Percentiles rank a stretch among this genome's conserved stretches.
These are phyloP conservation scores for Aspergillus caelatus DNA, from an alignment of 2,329 filamentous ascomycete genomes.

Conservation along the genomic window DNA sequence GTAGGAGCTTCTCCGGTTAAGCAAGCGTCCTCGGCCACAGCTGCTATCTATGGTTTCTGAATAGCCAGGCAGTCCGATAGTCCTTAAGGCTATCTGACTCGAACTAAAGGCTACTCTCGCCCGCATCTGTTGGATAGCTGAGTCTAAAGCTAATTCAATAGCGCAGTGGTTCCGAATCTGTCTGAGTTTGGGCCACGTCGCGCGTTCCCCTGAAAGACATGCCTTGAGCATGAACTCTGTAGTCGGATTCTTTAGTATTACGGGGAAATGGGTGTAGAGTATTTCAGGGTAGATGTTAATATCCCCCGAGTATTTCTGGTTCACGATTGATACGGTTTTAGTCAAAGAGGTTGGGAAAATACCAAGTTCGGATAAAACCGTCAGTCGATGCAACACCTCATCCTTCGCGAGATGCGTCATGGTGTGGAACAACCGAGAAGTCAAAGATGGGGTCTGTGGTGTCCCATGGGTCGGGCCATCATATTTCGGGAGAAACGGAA, in stretches of 20 bases:
- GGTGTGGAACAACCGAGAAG: constrained; percentile 63
- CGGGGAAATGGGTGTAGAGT: constrained; percentile 71
- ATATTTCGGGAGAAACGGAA: constrained; percentile 80
- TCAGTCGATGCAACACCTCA: constrained; percentile 78
- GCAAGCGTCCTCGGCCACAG: constrained; percentile 23
- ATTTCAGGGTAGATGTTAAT: constrained; percentile 91
- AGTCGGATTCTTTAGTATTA: constrained; percentile 81
- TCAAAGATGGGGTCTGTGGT: constrained; percentile 33
- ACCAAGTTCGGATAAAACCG: constrained; percentile 77
- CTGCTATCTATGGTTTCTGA: constrained; percentile 28
- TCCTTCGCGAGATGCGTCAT: constrained; percentile 75
- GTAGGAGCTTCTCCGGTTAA: constrained; percentile 34
- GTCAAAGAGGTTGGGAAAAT: constrained; percentile 77
- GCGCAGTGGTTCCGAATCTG: constrained; percentile 85
- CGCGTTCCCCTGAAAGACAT: constrained; percentile 75
- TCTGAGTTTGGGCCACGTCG: constrained; percentile 88
- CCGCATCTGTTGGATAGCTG: constrained; percentile 44
- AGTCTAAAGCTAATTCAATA: constrained; percentile 75
- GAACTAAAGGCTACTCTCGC: constrained; percentile 41
- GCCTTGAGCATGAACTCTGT: constrained; percentile 82
- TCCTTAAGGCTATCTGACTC: constrained; percentile 25
- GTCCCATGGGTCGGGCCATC: constrained; percentile 50
- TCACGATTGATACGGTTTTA: constrained; percentile 78
- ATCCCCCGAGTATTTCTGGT: constrained; percentile 90
- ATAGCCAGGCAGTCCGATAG: constrained; percentile 19